Percentiles rank a stretch among this genome's conserved stretches.
phyloP scores from a whole-genome alignment of 805 yeast genomes.

The Candida michaelii region DNA sequence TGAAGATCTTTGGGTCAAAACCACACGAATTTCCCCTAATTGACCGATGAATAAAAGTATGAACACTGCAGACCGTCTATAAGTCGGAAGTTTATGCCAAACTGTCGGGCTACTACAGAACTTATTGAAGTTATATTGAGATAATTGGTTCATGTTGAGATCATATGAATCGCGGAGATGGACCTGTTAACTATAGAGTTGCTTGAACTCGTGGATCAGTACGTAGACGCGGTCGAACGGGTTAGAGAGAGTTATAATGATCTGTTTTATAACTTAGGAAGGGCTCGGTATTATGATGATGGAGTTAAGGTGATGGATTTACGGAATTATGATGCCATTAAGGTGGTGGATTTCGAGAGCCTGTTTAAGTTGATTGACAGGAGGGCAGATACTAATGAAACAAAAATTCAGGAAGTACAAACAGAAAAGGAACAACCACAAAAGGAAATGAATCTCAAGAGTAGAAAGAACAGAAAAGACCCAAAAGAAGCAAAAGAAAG shows the following conservation, averaged over 20 bases:
- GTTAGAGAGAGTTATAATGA: background rate
- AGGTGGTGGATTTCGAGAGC: background rate
- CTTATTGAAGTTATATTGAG: background rate
- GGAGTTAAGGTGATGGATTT: constrained; percentile 3
- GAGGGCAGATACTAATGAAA: background rate
- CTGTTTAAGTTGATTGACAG: constrained; percentile 1
- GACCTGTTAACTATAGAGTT: background rate
- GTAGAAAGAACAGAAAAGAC: background rate
- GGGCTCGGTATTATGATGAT: constrained; percentile 5
- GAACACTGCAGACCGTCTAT: constrained; percentile 77
- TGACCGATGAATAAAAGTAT: constrained; percentile 69
- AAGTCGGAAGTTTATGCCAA: constrained; percentile 65
- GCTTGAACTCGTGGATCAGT: background rate
- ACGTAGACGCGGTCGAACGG: background rate
- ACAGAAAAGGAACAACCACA: background rate
- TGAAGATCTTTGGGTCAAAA: constrained; percentile 76
- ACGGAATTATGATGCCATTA: constrained; percentile 1
- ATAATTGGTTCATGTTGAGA: constrained; percentile 1
- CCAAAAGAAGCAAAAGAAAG: background rate
- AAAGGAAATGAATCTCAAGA: background rate
- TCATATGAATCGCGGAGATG: constrained; percentile 5
- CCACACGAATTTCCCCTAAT: constrained; percentile 73
- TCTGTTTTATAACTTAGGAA: background rate
- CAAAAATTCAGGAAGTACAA: background rate
- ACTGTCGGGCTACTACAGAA: constrained; percentile 29